phyloP scores from a whole-genome alignment of 1,284 basidiomycete genomes.

The Takashimella tepidaria region DNA sequence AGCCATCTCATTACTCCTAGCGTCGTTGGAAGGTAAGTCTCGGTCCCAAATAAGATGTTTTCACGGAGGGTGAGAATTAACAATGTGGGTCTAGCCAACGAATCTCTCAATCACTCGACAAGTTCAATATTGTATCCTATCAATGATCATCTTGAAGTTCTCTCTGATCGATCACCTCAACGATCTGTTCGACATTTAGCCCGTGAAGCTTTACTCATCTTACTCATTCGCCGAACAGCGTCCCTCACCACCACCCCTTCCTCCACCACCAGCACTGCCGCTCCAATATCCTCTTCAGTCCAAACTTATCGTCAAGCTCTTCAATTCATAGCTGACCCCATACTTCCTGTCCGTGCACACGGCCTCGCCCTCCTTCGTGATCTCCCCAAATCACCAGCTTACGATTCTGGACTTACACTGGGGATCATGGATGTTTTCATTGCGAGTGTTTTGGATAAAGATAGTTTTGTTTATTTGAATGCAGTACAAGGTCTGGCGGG shows the following conservation, averaged over 20 bases:
- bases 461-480: conserved; percentile 91
- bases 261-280: conserved; percentile 33
- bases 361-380: conserved; percentile 78
- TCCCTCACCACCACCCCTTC: conserved; percentile 16
- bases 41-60: not conserved
- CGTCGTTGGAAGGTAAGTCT: conserved; percentile 69
- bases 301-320: conserved; percentile 81
- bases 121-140: conserved; percentile 66
- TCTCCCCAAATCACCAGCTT: conserved; percentile 54
- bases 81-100: conserved; percentile 55
- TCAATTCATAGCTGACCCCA: conserved; percentile 80
- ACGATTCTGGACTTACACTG: conserved; percentile 59
- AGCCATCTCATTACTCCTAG: conserved; percentile 68
- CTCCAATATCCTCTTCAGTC: conserved; percentile 44
- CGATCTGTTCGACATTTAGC: conserved; percentile 58
- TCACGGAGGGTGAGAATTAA: not conserved
- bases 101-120: conserved; percentile 58
- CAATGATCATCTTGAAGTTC: conserved; percentile 58
- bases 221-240: conserved; percentile 23
- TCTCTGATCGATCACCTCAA: conserved; percentile 50
- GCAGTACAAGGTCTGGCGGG: conserved; percentile 82
- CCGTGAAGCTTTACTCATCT: conserved; percentile 53
- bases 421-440: conserved; percentile 84
- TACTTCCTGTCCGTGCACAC: conserved; percentile 92
- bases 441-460: conserved; percentile 80